Evolutionary conservation across 1,139 yeast genomes (phyloP), one percentile per base, ranked within the genome.

Genomic region (Zygoascus meyerae): DNA sequence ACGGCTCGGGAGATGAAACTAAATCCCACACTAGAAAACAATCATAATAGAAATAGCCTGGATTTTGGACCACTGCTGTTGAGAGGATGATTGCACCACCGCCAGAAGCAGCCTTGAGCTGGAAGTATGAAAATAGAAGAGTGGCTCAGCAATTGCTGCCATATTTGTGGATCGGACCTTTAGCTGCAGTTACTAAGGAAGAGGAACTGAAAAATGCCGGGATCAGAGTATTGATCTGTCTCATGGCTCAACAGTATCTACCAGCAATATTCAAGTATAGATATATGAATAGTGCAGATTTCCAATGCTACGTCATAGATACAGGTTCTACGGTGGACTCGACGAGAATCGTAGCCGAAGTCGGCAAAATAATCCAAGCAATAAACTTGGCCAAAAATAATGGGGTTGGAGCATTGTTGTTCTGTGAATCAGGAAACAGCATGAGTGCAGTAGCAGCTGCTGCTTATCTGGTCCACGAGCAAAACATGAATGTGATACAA

Each of bases 401-500:
- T 9, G 51, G 51, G 10, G 54, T 54, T 6, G 43, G 55, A 2
- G 53, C 54, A 2, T 48, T 62, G 29, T 47, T 64, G 12, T 59
- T 58, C 37, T 64, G 68, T 42, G 68, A 64, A 45, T 55, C 65
- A 4, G 68, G 68, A n/a, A 64, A 64, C 49, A 63, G 62, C 34
- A 48, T 51, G 17, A 54, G 62, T 12, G 67, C 66, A 2, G 55
- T 64, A 1, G 64, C 61, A 1, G 62, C 58, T 1, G 57, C 58
- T 14, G 66, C 66, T 7, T 62, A 61, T 45, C 21, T 62, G 33
- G 62, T 63, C 40, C 50, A 52, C 40, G 44, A 52, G 17, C 42
- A 40, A 9, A 26, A 48, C 6, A 29, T 54, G 46, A 55, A 49
- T 28, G 40, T 57, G 30, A 51, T 56, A 16, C 38, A 44, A n/a